A percentile compares a stretch with the other conserved stretches of the same genome.
phyloP scores from a whole-genome alignment of 768 basidiomycete species.

The Clathrus columnatus region DNA sequence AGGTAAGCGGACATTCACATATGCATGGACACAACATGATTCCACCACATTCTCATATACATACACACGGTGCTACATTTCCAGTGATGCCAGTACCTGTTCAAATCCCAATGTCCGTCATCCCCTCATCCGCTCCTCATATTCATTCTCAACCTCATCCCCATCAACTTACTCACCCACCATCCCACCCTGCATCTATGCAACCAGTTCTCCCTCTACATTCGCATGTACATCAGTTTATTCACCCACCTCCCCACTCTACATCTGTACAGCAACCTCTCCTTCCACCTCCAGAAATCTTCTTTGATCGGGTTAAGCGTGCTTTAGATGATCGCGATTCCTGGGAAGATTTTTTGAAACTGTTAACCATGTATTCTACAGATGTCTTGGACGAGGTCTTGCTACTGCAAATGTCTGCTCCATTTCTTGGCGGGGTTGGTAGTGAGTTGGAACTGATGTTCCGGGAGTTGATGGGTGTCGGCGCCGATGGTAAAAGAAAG shows the following conservation, averaged over 20 bases:
- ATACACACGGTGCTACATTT: not conserved
- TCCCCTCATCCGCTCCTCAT: not conserved
- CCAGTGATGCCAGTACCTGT: too few species aligned
- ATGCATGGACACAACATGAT: too few species aligned
- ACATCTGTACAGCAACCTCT: not conserved
- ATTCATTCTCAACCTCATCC: constrained; percentile 12
- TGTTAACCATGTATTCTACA: constrained; percentile 82
- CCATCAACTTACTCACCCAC: constrained; percentile 15
- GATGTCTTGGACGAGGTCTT: constrained; percentile 84
- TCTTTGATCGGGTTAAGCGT: constrained; percentile 91
- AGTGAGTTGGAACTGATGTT: constrained; percentile 75
- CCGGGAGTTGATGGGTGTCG: constrained; percentile 71
- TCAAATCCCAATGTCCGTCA: too few species aligned
- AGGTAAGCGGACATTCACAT: too few species aligned
- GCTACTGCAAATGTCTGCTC: constrained; percentile 70
- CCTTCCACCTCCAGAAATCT: constrained; percentile 28
- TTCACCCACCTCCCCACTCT: not conserved
- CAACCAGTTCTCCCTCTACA: constrained; percentile 1
- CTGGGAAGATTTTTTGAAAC: constrained; percentile 92
- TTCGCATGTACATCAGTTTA: not conserved
- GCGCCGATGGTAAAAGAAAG: constrained; percentile 53
- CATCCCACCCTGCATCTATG: constrained; percentile 5
- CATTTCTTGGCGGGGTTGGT: constrained; percentile 63
- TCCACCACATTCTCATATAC: not conserved
- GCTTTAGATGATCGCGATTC: constrained; percentile 63